Base-by-base conservation (phyloP, 495 filamentous ascomycete genomes). In the Tuber indicum region DNA sequence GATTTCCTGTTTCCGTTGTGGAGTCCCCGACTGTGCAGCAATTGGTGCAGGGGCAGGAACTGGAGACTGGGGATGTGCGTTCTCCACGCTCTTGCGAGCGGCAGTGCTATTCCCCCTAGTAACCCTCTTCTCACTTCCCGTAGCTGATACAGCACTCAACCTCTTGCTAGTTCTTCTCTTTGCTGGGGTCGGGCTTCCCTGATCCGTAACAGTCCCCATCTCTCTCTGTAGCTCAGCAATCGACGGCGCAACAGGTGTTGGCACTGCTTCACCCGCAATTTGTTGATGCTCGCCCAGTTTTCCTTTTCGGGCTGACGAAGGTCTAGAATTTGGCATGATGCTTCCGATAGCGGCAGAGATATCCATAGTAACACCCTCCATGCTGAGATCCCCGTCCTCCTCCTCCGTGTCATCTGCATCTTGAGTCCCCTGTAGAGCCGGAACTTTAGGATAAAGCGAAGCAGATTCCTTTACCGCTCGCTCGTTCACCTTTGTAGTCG, bases 391-490 rank as follows among this genome's bases (percentile, higher is more conserved):
- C 17, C 71, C 80, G 49, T 77, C 78, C n/a, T 71, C 77, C 36
- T 81, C 58, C 23, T 74, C 46, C 12, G 42, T 73, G 52, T 41
- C 44, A 8, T 70, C 72, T 83, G 72, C 39, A 71, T 72, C 71
- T 83, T 84, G 26, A 66, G 58, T 17, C 58, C 58, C 26, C 36
- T 19, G 80, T 73, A n/a, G 84, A 72, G 69, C 82, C 12, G 26
- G 58, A 66, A 66, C 26, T 36, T 66, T 19, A 3, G 72, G 16
- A 81, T 75, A 9, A 82, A 76, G 49, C 82, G 81, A 52, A 91
- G 83, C 72, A 91, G 90, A 39, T 85, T 85, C n/a, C 90, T 89
- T 62, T 90, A 83, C 19, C 86, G 87, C 70, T 84, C 85, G n/a
- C 89, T 90, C 75, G 90, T 87, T 76, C 83, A 86, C 84, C 47